phyloP scores from a whole-genome alignment of 768 basidiomycete genomes.

The Leucosporidium creatinivorum region DNA sequence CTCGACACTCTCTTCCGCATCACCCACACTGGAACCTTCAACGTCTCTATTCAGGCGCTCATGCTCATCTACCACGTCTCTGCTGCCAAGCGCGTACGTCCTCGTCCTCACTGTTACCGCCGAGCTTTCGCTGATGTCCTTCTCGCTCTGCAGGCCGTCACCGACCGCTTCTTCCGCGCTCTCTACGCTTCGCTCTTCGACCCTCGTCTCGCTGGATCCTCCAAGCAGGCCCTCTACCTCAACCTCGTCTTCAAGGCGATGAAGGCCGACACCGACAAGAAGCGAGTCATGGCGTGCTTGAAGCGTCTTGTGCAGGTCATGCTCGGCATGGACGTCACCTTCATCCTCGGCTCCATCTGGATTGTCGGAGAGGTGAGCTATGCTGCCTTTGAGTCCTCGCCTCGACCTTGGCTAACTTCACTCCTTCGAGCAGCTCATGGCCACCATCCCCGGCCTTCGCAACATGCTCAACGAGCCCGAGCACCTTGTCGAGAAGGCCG shows the following conservation, averaged over 20 bases:
- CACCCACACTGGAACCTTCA: constrained; percentile 93
- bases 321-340: constrained; percentile 67
- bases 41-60: constrained; percentile 87
- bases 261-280: constrained; percentile 56
- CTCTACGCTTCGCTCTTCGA: constrained; percentile 87
- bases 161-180: constrained; percentile 56
- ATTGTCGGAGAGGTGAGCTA: constrained; percentile 72
- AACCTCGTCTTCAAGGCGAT: constrained; percentile 86
- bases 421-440: constrained; percentile 48
- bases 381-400: constrained; percentile 1
- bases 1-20: constrained; percentile 90
- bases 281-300: constrained; percentile 70
- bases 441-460: constrained; percentile 48
- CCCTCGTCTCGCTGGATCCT: constrained; percentile 65
- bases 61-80: constrained; percentile 79
- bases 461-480: constrained; percentile 46
- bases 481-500: constrained; percentile 12
- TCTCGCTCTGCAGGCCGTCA: constrained; percentile 36
- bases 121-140: not conserved
- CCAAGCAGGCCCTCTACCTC: constrained; percentile 94
- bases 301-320: constrained; percentile 76
- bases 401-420: not conserved
- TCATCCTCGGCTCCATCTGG: constrained; percentile 79
- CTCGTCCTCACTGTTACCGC: not conserved
- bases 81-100: constrained; percentile 44